Percentiles rank a stretch among this genome's conserved stretches.
These are phyloP conservation scores for Podospora pseudoanserina DNA, from an alignment of 495 filamentous ascomycete genomes.

Conservation along the genomic window DNA sequence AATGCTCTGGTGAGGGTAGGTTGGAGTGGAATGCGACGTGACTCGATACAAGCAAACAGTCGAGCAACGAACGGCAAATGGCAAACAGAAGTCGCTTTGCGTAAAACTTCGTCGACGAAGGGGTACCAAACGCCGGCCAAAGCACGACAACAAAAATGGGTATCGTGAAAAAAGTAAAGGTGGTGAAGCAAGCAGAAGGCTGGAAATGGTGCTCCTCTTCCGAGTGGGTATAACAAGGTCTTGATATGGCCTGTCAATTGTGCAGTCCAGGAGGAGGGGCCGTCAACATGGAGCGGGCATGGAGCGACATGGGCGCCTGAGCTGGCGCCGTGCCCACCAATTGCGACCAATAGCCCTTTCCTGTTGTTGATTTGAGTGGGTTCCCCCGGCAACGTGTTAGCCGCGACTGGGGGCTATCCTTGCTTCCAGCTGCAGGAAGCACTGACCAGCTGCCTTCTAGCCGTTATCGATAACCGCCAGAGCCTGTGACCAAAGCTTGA, in stretches of 20 bases:
- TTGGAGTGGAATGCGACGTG: background rate
- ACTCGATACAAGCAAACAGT: background rate
- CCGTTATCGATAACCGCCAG: slow-evolving; percentile 3
- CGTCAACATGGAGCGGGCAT: background rate
- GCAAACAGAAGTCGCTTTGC: too few species aligned
- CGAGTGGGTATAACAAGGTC: slow-evolving; percentile 29
- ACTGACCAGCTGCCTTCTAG: background rate
- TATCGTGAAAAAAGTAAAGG: slow-evolving; percentile 9
- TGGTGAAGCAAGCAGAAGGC: slow-evolving; percentile 2
- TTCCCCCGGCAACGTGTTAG: slow-evolving; percentile 28
- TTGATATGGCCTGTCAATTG: slow-evolving; percentile 12
- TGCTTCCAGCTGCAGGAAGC: slow-evolving; percentile 9
- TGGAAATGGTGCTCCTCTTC: background rate
- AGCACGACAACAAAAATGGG: slow-evolving; percentile 11
- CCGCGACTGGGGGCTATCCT: slow-evolving; percentile 21
- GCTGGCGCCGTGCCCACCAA: slow-evolving; percentile 23
- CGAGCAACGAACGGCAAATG: too few species aligned
- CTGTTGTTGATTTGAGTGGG: slow-evolving; percentile 30
- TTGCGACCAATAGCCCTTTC: slow-evolving; percentile 19
- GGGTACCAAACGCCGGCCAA: slow-evolving; percentile 18
- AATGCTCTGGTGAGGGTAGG: background rate
- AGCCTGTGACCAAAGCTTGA: slow-evolving; percentile 5
- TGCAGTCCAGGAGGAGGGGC: background rate
- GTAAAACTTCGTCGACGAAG: too few species aligned
- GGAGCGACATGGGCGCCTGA: slow-evolving; percentile 20